Base-by-base conservation (phyloP, 331 rosid species). In the Telfairia occidentalis region DNA sequence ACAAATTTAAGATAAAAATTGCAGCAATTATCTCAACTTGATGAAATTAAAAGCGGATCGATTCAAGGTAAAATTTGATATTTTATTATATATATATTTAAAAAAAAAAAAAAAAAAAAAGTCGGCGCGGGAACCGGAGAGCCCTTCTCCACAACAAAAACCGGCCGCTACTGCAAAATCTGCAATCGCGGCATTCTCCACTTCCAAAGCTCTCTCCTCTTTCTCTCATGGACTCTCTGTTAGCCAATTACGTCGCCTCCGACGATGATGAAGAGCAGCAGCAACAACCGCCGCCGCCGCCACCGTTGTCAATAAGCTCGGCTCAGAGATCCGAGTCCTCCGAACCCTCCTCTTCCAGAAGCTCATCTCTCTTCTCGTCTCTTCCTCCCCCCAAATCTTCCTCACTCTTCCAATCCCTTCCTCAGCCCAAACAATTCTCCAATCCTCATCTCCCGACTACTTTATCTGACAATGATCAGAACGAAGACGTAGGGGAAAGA, bases 191-290 rank as follows among this genome's bases (percentile, higher is more conserved):
- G 28, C 49, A 15, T 55, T 55, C 7, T 18, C 13, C 45, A 34
- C 49, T 65, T 67, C 19, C 21, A 24, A 66, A 67, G 37, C 34
- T 38, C 34, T 21, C 18, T 2, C 40, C 58, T 46, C 57, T 73
- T 10, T 19, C 53, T 3, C 61, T 4, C 3, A 95, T 95, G 98
- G 98, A 95, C 2, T 91, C 96, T 69, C 86, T 95, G 78, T 53
- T 90, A 15, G 93, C 96, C 3, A 91, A 43, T 79, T 95, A 95
- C 81, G 98, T 89, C 46, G 87, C 98, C 77, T 87, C 92, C 12
- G 96, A 87, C 75, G 98, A 91, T 28, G 97, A 94, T 48, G 84
- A 69, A 35, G 82, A 75, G 4, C 80, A 71, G 35, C 71, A 42
- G 18, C 82, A 37, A 4, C 69, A 50, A 67, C 80, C 72, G 49